Conservation (phyloP, 2,329 filamentous ascomycete species). For the Fusarium goolgardi region DNA sequence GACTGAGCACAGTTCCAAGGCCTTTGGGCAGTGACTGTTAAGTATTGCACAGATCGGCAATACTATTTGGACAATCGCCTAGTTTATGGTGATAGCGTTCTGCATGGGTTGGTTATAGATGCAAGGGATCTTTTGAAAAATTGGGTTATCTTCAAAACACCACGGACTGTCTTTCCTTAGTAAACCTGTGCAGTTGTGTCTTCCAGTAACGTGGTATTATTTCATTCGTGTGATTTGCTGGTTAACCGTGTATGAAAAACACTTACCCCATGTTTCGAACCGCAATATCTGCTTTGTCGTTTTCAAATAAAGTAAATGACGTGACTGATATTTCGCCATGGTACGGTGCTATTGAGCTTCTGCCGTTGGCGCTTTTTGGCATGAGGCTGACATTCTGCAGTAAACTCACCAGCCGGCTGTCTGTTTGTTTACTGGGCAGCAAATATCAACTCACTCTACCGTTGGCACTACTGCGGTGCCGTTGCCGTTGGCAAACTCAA, state of each 20-base stretch:
- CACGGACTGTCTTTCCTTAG: not conserved
- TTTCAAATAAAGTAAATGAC: conserved; percentile 6
- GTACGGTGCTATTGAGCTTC: conserved; percentile 6
- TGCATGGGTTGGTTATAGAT: not conserved
- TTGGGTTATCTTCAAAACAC: conserved; percentile 1
- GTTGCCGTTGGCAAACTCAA: conserved; percentile 24
- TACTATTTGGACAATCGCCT: not conserved
- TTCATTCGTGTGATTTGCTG: not conserved
- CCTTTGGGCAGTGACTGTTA: conserved; percentile 1
- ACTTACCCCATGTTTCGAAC: not conserved
- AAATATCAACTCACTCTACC: conserved; percentile 10
- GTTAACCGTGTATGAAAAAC: not conserved
- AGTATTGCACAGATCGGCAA: not conserved
- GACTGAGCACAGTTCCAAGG: not conserved
- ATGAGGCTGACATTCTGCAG: conserved; percentile 12
- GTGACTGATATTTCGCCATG: conserved; percentile 6
- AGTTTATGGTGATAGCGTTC: not conserved
- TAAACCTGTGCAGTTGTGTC: not conserved
- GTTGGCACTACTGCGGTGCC: conserved; percentile 17
- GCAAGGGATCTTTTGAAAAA: conserved; percentile 20
- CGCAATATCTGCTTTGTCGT: conserved; percentile 4
- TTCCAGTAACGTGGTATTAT: not conserved
- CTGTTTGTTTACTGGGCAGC: not conserved
- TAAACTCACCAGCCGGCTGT: conserved; percentile 1
- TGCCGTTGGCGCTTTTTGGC: not conserved